Conservation (phyloP, 805 yeast genomes). For the Hanseniaspora lindneri region DNA sequence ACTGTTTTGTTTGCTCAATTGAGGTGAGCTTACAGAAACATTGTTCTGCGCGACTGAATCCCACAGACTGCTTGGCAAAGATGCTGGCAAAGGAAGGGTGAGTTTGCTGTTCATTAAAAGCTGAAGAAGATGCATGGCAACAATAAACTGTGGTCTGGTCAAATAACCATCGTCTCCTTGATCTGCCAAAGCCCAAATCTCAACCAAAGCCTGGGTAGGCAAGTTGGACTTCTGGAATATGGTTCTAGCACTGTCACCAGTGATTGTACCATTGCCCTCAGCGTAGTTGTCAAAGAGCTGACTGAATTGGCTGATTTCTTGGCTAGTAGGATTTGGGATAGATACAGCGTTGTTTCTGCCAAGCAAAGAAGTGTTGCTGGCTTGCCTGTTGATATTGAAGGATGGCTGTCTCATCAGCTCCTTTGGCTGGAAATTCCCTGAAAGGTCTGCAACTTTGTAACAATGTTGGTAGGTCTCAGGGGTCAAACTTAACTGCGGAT, state of each 20-base stretch:
- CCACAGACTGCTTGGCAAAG: slow-evolving; percentile 37
- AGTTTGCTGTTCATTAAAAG: slow-evolving; percentile 44
- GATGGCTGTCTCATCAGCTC: slow-evolving; percentile 28
- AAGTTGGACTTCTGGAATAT: slow-evolving; percentile 83
- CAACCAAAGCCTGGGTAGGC: slow-evolving; percentile 65
- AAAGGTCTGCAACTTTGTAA: slow-evolving; percentile 33
- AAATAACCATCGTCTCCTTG: slow-evolving; percentile 61
- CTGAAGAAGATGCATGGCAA: slow-evolving; percentile 93
- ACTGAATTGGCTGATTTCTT: slow-evolving; percentile 53
- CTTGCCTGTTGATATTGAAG: slow-evolving; percentile 16
- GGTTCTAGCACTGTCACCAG: slow-evolving; percentile 70
- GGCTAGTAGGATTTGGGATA: slow-evolving; percentile 31
- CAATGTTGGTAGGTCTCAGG: slow-evolving; percentile 30
- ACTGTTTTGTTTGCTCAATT: slow-evolving; percentile 18
- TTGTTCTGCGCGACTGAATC: slow-evolving; percentile 24
- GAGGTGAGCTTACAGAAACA: slow-evolving; percentile 18
- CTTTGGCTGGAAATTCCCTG: slow-evolving; percentile 48
- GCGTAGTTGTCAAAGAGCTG: slow-evolving; percentile 58
- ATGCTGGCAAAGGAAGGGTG: slow-evolving; percentile 40
- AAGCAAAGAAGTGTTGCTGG: slow-evolving; percentile 15
- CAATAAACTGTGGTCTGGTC: slow-evolving; percentile 60
- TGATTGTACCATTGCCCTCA: slow-evolving; percentile 39
- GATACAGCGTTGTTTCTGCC: no score
- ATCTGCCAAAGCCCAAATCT: slow-evolving; percentile 83
- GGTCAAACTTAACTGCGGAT: slow-evolving; percentile 37